Evolutionary conservation across 441 rosid genomes (phyloP), one percentile per base, ranked within the genome.

Genomic region (Syzygium malaccense): DNA sequence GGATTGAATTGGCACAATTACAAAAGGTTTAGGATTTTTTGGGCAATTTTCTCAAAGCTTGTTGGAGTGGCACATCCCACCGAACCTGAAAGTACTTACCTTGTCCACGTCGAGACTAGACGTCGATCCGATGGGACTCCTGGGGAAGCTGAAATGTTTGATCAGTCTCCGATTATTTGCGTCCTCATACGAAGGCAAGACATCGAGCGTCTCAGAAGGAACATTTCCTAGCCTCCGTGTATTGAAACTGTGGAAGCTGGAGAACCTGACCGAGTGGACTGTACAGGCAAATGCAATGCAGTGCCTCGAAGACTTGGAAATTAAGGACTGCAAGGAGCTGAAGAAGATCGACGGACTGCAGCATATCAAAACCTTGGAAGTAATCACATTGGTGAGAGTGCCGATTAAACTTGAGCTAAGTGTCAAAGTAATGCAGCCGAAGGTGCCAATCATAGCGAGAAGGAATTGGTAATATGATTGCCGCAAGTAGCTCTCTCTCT

Each of bases 331-430:
- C 11, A 8, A 0, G 10, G 8, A 55, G 58, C 2, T 20, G 26
- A 55, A 55, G 26, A 0, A 0, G 11, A 55, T 55, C 2, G 4
- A 0, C 10, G 58, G 58, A 55, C 26, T 55, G 11, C 4, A 20
- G 58, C 58, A 20, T 9, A 55, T 55, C 58, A 55, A 7, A 1
- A 20, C 58, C 58, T 55, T 55, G 26, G 10, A 55, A 55, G 58
- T 0, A 55, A 55, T 55, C 58, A 55, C 58, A 20, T 55, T 7
- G 4, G 1, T 55, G 19, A 55, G 4, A 55, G 58, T 55, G 26
- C 58, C 2, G 4, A 26, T 7, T 55, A 26, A 55, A 20, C 26
- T 55, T 0, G 9, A 55, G 58, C 26, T 0, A 55, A 55, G 2
- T 8, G 58, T 55, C 26, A 20, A 10, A 20, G 0, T 19, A 3